Base-by-base conservation (phyloP, 2,329 filamentous ascomycete genomes). In the Delphinella strobiligena region DNA sequence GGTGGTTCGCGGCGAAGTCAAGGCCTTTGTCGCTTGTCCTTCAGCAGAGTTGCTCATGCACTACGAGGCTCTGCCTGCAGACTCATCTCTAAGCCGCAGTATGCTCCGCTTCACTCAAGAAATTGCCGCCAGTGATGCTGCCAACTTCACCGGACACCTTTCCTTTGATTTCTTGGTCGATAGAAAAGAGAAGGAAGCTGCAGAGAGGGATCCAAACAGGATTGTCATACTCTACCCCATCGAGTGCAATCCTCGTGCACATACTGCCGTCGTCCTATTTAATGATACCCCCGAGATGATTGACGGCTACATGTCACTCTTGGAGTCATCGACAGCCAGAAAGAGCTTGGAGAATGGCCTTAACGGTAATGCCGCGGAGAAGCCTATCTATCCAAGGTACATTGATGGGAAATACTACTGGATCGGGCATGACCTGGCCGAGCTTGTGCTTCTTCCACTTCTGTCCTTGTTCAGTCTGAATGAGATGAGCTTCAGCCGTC, bases 121-220 rank as follows among this genome's bases (percentile, higher is more conserved):
- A 9, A 76, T 80, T 40, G 74, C 74, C 0, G 53, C 54, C 3
- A 66, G 64, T 33, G 62, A 68, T 17, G 69, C 71, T 1, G 38
- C 56, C 11, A 50, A 54, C 3, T 62, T 82, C 51, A 85, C 80
- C 0, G 82, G 82, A 0, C 83, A 88, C 53, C 55, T 87, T 22
- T 79, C 73, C 14, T 79, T 88, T 39, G 78, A 84, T 53, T 80
- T 88, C 45, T 61, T 86, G 47, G 71, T 81, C 2, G 68, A 74
- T 35, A 61, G 69, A 33, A 55, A 59, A n/a, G 49, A 66, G 33
- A 47, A 52, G 36, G 47, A 56, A 41, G 36, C 51, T 36, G 45
- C 52, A 24, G 38, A 46, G 8, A 45, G 37, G 5, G 47, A 55
- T 30, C 44, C 49, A 4, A 46, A 45, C 4, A 35, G 27, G 19